Conservation (phyloP, 768 basidiomycete species). For the Lanmaoa rubissima region DNA sequence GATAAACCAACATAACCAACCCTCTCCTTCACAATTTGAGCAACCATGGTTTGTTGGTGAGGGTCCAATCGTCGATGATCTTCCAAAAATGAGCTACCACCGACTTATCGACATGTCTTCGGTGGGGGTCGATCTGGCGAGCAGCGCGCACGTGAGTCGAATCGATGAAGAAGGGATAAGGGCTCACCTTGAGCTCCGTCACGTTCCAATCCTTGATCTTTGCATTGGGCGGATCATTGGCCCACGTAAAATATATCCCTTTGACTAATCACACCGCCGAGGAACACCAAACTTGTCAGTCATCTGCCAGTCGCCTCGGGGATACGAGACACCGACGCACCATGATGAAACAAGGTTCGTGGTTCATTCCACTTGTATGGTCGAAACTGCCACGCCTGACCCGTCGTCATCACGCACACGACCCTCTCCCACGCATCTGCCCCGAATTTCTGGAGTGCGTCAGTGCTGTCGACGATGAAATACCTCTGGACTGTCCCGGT, state of each 20-base stretch:
- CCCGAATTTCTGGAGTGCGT: constrained; percentile 89
- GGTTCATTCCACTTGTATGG: constrained; percentile 98
- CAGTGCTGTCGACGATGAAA: constrained; percentile 88
- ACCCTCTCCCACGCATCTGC: constrained; percentile 96
- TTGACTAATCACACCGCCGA: constrained; percentile 59
- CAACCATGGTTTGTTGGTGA: constrained; percentile 75
- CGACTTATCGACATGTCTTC: constrained; percentile 92
- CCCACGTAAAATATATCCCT: constrained; percentile 93
- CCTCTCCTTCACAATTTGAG: constrained; percentile 38
- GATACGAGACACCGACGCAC: constrained; percentile 37
- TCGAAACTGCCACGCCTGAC: constrained; percentile 97
- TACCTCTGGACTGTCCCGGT: constrained; percentile 53
- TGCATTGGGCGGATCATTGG: constrained; percentile 84
- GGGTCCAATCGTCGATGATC: constrained; percentile 82
- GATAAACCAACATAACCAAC: background rate
- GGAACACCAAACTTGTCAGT: background rate
- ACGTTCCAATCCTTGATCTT: constrained; percentile 98
- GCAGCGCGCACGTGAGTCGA: background rate
- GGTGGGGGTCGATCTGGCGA: constrained; percentile 79
- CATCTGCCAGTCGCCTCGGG: background rate
- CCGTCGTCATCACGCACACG: constrained; percentile 96
- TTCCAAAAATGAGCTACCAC: constrained; percentile 97
- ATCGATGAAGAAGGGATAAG: too few relatives aligned
- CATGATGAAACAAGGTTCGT: constrained; percentile 87
- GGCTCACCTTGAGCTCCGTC: constrained; percentile 78